These are phyloP conservation scores for Hyaloraphidium curvatum DNA, from an alignment of 192 early-diverging fungal species.

Conservation along the genomic window DNA sequence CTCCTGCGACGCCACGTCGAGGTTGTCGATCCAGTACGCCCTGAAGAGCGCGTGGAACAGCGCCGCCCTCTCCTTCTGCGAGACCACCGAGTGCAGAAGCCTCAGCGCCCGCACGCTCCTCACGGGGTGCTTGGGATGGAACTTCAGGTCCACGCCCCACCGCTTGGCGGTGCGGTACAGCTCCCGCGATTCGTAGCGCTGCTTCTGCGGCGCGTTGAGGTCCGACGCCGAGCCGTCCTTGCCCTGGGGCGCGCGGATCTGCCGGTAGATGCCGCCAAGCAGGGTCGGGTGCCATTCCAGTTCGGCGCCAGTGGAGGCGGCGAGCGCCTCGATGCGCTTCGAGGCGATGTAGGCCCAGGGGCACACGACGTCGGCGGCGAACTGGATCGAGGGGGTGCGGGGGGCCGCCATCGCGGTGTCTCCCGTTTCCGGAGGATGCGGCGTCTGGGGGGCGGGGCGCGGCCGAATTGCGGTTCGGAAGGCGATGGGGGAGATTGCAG, in stretches of 20 bases:
- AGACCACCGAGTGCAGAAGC: constrained; percentile 3
- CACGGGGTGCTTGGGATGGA: background rate
- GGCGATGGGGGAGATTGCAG: too few species aligned
- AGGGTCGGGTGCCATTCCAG: background rate
- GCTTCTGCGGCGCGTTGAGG: background rate
- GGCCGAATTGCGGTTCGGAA: too few species aligned
- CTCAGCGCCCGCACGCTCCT: background rate
- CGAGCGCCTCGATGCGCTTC: background rate
- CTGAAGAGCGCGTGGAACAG: background rate
- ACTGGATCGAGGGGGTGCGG: too few species aligned
- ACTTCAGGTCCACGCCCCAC: background rate
- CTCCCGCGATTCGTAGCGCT: background rate
- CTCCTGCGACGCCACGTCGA: background rate
- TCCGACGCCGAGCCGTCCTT: background rate
- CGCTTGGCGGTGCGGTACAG: background rate
- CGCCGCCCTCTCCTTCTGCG: too few species aligned
- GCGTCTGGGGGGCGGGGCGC: too few species aligned
- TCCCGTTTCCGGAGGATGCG: too few species aligned
- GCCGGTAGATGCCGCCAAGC: background rate
- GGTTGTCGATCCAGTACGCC: constrained; percentile 4
- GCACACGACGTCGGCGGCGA: background rate
- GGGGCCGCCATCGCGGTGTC: too few species aligned
- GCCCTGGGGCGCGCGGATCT: background rate
- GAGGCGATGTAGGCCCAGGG: constrained; percentile 4
- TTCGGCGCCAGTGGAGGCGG: background rate